Percentiles rank a stretch among this genome's conserved stretches.
These are phyloP conservation scores for Colletotrichum echinochloae DNA, from an alignment of 2,329 filamentous ascomycete species.

Conservation along the genomic window DNA sequence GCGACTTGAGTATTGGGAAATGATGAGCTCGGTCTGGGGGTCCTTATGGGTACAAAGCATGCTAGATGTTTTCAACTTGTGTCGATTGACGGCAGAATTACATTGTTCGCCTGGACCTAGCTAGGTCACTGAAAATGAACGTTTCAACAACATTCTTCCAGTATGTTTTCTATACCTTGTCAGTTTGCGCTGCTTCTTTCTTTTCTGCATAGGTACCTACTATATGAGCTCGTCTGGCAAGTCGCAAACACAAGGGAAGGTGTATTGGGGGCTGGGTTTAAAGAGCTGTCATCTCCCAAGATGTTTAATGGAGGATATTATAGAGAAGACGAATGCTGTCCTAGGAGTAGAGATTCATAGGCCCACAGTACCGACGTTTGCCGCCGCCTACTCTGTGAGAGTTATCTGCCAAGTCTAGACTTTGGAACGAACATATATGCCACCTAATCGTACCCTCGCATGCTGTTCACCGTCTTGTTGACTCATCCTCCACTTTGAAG, in stretches of 20 bases:
- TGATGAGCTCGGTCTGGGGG: not conserved
- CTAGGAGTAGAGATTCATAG: not conserved
- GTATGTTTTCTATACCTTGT: not conserved
- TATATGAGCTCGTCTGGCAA: not conserved
- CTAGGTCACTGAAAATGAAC: not conserved
- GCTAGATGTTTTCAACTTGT: no score
- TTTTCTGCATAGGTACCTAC: no score
- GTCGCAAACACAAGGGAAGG: not conserved
- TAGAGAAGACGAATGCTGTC: not conserved
- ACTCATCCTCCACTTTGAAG: not conserved
- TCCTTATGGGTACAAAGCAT: not conserved
- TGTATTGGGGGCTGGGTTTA: not conserved
- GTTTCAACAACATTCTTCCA: not conserved
- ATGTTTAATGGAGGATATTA: not conserved
- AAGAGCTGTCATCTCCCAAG: no score
- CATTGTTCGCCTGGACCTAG: not conserved
- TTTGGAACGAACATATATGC: not conserved
- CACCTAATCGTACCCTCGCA: not conserved
- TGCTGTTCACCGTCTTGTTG: not conserved
- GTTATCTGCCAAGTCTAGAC: not conserved
- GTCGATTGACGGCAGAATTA: no score
- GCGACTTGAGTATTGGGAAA: not conserved
- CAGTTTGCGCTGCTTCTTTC: not conserved
- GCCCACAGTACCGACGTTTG: not conserved
- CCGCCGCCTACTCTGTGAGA: no score